Conservation (phyloP, 805 yeast genomes). For the Yarrowia osloensis region DNA sequence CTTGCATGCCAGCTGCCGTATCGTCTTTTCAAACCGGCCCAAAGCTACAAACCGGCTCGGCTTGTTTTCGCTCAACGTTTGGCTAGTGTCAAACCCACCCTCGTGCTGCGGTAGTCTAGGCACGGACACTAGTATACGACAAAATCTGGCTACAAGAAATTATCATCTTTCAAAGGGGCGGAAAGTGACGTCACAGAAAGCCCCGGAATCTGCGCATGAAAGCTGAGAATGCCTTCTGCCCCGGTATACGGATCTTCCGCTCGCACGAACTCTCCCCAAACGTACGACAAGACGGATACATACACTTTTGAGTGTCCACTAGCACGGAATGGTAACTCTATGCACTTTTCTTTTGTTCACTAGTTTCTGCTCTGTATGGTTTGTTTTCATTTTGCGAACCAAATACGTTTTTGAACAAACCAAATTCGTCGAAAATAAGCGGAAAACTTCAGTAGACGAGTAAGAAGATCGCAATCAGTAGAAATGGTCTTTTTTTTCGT, state of each 20-base stretch:
- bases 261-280: conserved; percentile 2
- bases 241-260: background rate
- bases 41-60: background rate
- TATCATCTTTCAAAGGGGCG: too few species aligned
- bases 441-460: too few species aligned
- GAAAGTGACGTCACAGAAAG: background rate
- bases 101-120: background rate
- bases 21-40: background rate
- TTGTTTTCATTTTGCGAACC: background rate
- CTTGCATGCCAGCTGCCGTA: background rate
- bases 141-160: background rate
- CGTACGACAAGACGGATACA: background rate
- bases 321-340: background rate
- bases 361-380: background rate
- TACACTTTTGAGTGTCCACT: conserved; percentile 1
- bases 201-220: background rate
- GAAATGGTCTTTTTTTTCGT: too few species aligned
- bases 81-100: background rate
- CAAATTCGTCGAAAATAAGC: background rate
- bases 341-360: background rate
- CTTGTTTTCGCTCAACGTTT: background rate
- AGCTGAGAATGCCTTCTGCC: background rate
- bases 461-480: too few species aligned
- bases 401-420: background rate
- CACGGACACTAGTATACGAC: background rate